Evolutionary conservation across 805 yeast genomes (phyloP).

Genomic region (Barnettozyma vustinii): DNA sequence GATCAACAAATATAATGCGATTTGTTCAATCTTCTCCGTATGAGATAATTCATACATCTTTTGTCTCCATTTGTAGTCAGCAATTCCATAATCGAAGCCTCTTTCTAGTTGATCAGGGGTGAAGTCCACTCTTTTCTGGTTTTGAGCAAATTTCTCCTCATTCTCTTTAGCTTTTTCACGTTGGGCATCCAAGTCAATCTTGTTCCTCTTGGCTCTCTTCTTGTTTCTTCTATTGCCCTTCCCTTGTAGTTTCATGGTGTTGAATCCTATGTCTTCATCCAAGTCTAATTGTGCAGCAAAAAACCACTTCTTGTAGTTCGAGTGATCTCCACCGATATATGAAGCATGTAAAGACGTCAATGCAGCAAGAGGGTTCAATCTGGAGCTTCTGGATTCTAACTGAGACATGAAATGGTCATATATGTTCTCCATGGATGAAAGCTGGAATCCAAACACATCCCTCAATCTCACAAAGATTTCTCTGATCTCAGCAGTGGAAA

Average conservation of each 20-base stretch:
- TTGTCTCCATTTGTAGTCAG: slow-evolving; percentile 59
- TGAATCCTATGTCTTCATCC: slow-evolving; percentile 62
- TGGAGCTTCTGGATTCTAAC: slow-evolving; percentile 80
- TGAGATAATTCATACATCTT: slow-evolving; percentile 44
- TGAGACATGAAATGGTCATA: slow-evolving; percentile 73
- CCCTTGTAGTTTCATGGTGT: slow-evolving; percentile 48
- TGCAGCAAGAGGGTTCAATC: slow-evolving; percentile 69
- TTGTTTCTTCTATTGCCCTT: slow-evolving; percentile 38
- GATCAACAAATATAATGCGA: slow-evolving; percentile 64
- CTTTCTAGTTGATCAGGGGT: slow-evolving; percentile 38
- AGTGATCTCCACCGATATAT: slow-evolving; percentile 84
- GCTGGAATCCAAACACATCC: slow-evolving; percentile 78
- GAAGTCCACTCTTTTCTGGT: slow-evolving; percentile 49
- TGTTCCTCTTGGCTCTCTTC: slow-evolving; percentile 37
- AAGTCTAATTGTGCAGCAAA: slow-evolving; percentile 78
- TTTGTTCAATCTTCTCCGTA: slow-evolving; percentile 51
- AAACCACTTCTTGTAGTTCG: slow-evolving; percentile 90
- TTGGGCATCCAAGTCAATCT: slow-evolving; percentile 30
- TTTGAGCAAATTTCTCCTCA: slow-evolving; percentile 43
- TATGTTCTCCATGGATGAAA: slow-evolving; percentile 73
- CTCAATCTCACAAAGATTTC: slow-evolving; percentile 54
- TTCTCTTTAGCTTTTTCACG: slow-evolving; percentile 38
- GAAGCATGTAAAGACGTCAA: slow-evolving; percentile 77
- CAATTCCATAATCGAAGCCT: slow-evolving; percentile 49
- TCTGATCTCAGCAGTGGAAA: slow-evolving; percentile 59